These are phyloP conservation scores for Aspergillus thermomutatus DNA, from an alignment of 2,329 filamentous ascomycete species.

Conservation along the genomic window DNA sequence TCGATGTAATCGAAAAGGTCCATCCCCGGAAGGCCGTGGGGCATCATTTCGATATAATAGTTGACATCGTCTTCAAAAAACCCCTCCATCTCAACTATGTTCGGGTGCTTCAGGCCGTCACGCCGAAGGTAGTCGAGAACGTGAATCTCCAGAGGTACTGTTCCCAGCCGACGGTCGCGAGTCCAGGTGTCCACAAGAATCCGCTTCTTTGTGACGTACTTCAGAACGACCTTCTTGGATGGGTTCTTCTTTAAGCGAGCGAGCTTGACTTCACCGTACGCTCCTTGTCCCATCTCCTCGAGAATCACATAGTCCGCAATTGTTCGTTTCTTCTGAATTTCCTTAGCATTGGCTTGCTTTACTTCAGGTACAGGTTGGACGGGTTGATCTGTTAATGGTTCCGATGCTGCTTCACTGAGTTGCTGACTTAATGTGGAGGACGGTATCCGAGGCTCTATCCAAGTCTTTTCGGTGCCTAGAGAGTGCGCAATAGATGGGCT, in stretches of 20 bases:
- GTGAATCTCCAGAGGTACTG: slow-evolving; percentile 94
- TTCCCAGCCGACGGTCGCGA: slow-evolving; percentile 84
- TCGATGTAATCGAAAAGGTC: slow-evolving; percentile 99
- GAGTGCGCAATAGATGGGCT: slow-evolving; percentile 65
- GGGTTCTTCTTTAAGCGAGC: slow-evolving; percentile 76
- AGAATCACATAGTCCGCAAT: slow-evolving; percentile 89
- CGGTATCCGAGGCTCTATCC: slow-evolving; percentile 36
- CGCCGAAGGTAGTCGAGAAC: slow-evolving; percentile 88
- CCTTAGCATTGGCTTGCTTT: slow-evolving; percentile 22
- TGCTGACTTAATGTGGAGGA: slow-evolving; percentile 51
- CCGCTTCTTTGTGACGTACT: slow-evolving; percentile 94
- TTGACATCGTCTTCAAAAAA: slow-evolving; percentile 68
- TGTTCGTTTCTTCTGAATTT: slow-evolving; percentile 63
- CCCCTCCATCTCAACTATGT: slow-evolving; percentile 67
- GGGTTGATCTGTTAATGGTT: slow-evolving; percentile 42
- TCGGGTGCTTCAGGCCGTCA: slow-evolving; percentile 62
- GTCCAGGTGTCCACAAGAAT: slow-evolving; percentile 99
- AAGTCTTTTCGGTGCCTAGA: slow-evolving; percentile 21
- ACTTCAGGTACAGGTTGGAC: slow-evolving; percentile 35
- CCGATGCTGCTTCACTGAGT: slow-evolving; percentile 48
- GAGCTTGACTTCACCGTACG: slow-evolving; percentile 96
- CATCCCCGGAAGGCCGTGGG: slow-evolving; percentile 94
- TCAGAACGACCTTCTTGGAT: slow-evolving; percentile 83
- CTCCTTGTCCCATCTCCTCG: slow-evolving; percentile 97
- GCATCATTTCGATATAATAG: slow-evolving; percentile 97